Conservation (phyloP, 257 asterid genomes). For the Nicotiana sylvestris region DNA sequence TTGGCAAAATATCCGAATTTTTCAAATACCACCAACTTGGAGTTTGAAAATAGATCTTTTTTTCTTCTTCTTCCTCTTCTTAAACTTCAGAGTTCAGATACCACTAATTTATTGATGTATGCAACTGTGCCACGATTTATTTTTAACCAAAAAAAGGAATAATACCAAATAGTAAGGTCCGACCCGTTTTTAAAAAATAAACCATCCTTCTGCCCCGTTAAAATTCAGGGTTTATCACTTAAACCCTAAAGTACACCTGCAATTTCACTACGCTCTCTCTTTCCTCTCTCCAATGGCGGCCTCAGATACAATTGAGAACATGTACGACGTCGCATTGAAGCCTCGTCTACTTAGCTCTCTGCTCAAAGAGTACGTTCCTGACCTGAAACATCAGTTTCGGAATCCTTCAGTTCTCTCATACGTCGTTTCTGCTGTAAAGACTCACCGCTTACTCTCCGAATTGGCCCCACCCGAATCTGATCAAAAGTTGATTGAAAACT, state of each 20-base stretch:
- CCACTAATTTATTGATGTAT: no score
- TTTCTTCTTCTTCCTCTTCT: no score
- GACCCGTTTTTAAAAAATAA: neutral
- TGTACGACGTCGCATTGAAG: slow-evolving; percentile 47
- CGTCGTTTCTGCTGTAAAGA: slow-evolving; percentile 52
- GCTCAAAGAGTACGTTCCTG: slow-evolving; percentile 66
- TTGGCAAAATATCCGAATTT: no score
- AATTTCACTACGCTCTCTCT: neutral
- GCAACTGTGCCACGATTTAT: no score
- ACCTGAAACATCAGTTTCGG: slow-evolving; percentile 54
- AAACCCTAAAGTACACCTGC: slow-evolving; percentile 29
- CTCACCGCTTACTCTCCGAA: slow-evolving; percentile 61
- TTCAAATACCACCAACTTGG: no score
- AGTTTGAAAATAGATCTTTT: no score
- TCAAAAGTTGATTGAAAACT: slow-evolving; percentile 38
- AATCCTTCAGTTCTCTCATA: slow-evolving; percentile 57
- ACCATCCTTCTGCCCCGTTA: neutral
- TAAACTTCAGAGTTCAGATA: no score
- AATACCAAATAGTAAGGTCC: neutral
- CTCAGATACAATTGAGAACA: slow-evolving; percentile 20
- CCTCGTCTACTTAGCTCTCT: slow-evolving; percentile 61
- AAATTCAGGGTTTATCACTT: slow-evolving; percentile 18
- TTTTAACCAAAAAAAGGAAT: no score
- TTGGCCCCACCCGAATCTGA: slow-evolving; percentile 23
- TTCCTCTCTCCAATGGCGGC: slow-evolving; percentile 39